Evolutionary conservation across 805 yeast genomes (phyloP).

Genomic region (Cyberlindnera maritima): DNA sequence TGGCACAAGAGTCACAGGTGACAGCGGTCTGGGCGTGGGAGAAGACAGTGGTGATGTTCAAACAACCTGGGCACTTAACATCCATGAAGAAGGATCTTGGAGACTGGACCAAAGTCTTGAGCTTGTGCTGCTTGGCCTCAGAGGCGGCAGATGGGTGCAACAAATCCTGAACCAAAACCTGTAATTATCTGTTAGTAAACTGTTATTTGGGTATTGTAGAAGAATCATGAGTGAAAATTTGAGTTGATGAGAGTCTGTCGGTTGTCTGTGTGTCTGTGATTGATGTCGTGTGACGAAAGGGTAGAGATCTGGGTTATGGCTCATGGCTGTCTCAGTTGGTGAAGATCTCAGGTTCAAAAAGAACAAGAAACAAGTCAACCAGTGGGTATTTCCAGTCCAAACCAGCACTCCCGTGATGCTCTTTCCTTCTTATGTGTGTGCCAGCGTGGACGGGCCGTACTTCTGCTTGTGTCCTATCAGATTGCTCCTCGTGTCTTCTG

Average conservation of each 20-base stretch:
- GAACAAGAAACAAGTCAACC: no score
- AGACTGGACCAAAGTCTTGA: slow-evolving; percentile 93
- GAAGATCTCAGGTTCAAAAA: no score
- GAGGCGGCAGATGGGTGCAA: slow-evolving; percentile 97
- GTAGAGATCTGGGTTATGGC: no score
- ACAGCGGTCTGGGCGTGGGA: slow-evolving; percentile 99
- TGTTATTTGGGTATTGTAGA: not conserved
- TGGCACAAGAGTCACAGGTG: slow-evolving; percentile 97
- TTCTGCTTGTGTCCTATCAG: no score
- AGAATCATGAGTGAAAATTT: not conserved
- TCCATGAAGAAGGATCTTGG: slow-evolving; percentile 99
- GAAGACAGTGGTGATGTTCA: slow-evolving; percentile 98
- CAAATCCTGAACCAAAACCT: slow-evolving; percentile 99
- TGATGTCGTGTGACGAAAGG: no score
- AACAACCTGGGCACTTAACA: slow-evolving; percentile 99
- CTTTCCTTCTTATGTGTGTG: no score
- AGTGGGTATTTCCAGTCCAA: no score
- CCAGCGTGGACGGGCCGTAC: no score
- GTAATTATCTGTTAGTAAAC: slow-evolving; percentile 26
- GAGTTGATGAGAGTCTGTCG: not conserved
- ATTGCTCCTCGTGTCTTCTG: no score
- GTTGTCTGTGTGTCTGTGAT: no score
- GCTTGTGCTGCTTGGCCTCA: slow-evolving; percentile 96
- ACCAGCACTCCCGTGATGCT: no score
- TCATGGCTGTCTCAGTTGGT: no score